Conservation (phyloP, 257 asterid species). For the Lycium barbarum region DNA sequence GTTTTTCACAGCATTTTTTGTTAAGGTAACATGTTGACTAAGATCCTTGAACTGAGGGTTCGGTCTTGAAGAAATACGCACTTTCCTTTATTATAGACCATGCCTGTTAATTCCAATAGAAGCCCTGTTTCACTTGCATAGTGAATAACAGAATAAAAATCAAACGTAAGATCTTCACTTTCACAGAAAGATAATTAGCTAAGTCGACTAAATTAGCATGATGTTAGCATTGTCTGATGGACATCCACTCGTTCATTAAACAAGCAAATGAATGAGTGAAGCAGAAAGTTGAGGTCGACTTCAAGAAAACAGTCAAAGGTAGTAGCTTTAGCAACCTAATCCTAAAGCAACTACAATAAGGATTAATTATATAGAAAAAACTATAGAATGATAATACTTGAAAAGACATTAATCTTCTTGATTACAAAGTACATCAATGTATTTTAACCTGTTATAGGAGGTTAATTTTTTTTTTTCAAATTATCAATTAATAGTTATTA, state of each 20-base stretch:
- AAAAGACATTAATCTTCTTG: background rate
- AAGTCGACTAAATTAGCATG: background rate
- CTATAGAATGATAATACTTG: background rate
- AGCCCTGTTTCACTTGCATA: too few relatives aligned
- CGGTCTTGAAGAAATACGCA: too few relatives aligned
- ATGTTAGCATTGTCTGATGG: background rate
- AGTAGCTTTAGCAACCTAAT: too few relatives aligned
- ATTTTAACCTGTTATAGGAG: background rate
- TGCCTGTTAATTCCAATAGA: too few relatives aligned
- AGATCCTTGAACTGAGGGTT: too few relatives aligned
- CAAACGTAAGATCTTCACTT: too few relatives aligned
- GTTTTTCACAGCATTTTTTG: too few relatives aligned
- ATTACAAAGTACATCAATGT: too few relatives aligned
- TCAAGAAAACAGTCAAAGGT: background rate
- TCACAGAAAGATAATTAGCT: too few relatives aligned
- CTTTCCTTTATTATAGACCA: too few relatives aligned
- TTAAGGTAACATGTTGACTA: too few relatives aligned
- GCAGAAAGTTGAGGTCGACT: background rate
- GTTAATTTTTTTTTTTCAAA: background rate
- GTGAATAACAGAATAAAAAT: too few relatives aligned
- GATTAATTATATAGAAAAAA: background rate
- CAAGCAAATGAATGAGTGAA: background rate
- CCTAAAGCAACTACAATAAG: background rate
- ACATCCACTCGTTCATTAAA: background rate
- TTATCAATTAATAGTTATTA: background rate